A percentile compares a stretch with the other conserved stretches of the same genome.
These are phyloP conservation scores for Talaromyces funiculosus DNA, from an alignment of 2,329 filamentous ascomycete species.

Conservation along the genomic window DNA sequence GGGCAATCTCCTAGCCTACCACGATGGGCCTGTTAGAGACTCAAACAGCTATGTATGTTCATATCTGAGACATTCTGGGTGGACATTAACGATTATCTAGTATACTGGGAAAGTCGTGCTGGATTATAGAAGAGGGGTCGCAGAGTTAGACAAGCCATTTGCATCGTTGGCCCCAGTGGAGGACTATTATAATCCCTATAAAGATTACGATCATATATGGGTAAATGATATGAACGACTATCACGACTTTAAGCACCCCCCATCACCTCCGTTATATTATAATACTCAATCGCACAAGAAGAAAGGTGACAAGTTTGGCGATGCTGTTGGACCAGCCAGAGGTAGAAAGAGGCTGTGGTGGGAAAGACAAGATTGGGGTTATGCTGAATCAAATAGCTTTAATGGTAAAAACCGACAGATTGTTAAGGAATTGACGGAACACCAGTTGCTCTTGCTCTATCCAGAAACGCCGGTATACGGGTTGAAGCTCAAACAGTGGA, in stretches of 20 bases:
- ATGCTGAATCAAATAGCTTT: neutral
- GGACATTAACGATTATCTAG: neutral
- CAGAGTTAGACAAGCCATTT: neutral
- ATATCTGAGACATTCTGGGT: neutral
- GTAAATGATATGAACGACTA: neutral
- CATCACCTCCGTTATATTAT: neutral
- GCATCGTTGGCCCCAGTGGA: neutral
- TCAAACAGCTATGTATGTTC: neutral
- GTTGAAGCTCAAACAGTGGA: neutral
- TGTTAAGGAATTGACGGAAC: neutral
- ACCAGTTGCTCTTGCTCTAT: neutral
- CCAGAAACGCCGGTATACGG: neutral
- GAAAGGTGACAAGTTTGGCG: neutral
- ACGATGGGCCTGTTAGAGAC: neutral
- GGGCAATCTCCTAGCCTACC: neutral
- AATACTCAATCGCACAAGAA: neutral
- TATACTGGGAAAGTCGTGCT: neutral
- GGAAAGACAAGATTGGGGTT: neutral
- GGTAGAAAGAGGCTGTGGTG: neutral
- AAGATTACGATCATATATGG: neutral
- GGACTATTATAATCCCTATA: neutral
- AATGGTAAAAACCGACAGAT: neutral
- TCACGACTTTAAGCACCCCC: neutral
- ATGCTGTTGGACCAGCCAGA: neutral
- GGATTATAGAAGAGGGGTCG: neutral